A percentile compares a stretch with the other conserved stretches of the same genome.
phyloP scores from a whole-genome alignment of 139 green algal species.

The Choricystis sp. region DNA sequence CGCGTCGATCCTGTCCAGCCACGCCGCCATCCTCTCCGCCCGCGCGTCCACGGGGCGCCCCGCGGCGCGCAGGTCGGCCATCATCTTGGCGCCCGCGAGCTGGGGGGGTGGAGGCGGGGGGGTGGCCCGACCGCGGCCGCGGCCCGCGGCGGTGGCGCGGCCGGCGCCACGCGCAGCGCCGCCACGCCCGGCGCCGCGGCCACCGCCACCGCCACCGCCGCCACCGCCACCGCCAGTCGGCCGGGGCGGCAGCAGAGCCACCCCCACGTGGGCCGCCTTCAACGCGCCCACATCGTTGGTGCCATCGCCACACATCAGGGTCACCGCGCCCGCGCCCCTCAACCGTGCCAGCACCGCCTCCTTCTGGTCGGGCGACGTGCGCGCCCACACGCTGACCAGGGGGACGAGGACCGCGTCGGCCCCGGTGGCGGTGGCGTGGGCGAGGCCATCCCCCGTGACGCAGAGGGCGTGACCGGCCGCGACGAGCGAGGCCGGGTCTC shows the following conservation, averaged over 20 bases:
- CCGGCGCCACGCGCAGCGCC: not conserved
- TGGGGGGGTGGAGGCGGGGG: not conserved
- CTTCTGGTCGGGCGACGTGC: constrained; percentile 90
- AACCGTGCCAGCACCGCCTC: constrained; percentile 83
- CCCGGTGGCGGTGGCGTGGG: constrained; percentile 39
- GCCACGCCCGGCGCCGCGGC: not conserved
- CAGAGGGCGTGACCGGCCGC: constrained; percentile 74
- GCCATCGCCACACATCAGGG: constrained; percentile 94
- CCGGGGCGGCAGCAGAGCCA: constrained; percentile 54
- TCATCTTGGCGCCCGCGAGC: constrained; percentile 26
- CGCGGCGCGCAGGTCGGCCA: constrained; percentile 29
- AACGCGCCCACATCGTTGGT: constrained; percentile 97
- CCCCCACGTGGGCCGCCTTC: constrained; percentile 74
- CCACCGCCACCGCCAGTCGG: not conserved
- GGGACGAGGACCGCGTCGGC: constrained; percentile 33
- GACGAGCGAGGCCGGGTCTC: constrained; percentile 20
- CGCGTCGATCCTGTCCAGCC: constrained; percentile 54
- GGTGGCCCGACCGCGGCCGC: not conserved
- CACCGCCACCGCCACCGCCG: not conserved
- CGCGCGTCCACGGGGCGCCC: constrained; percentile 26
- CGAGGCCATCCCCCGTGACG: constrained; percentile 62
- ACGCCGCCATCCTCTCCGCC: constrained; percentile 43
- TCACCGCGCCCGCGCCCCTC: constrained; percentile 40
- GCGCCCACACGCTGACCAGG: constrained; percentile 65
- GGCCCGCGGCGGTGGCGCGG: not conserved